Base-by-base conservation (phyloP, 1,284 basidiomycete species). In the Taiwanofungus camphoratus region DNA sequence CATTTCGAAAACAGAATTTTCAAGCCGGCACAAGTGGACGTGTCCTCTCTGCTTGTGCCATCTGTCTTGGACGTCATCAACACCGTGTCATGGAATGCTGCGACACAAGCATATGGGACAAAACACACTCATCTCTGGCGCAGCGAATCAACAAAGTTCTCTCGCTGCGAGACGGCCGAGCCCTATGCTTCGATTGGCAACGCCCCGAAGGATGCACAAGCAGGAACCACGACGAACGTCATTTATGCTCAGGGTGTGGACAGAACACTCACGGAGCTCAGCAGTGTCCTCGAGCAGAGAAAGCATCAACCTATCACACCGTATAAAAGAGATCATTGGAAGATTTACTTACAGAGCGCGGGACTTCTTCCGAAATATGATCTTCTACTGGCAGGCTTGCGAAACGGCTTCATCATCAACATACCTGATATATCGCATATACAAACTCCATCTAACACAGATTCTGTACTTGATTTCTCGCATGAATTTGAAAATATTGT, bases 211-310 rank as follows among this genome's bases (percentile, higher is more conserved):
- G 53, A 0, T 59, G 56, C 52, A 30, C 8, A 5, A 16, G n/a
- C 22, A 11, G 15, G 20, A 30, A 11, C 9, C 42, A 49, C 34
- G 22, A 36, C 29, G 41, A 47, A 15, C 9, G 36, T 2, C 61
- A 61, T 36, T 32, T 49, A 7, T 62, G 61, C 49, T 60, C 59
- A 1, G 56, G 61, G 1, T 61, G 61, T 29, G 53, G 57, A 16
- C 21, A 21, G 4, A 8, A 27, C 3, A 36, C 36, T 3, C 58
- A 62, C 39, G 52, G 59, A 3, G 55, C 58, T 40, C 31, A 49
- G 22, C 12, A 19, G 0, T 61, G 60, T 35, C 36, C 51, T 61
- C 46, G 23, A 19, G 46, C 55, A 23, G 18, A 61, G 55, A 53
- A 47, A 35, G 27, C 18, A 4, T 50, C 45, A 43, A 0, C 44